Conservation (phyloP, 2,329 filamentous ascomycete species). For the Lasiodiplodia citricola region DNA sequence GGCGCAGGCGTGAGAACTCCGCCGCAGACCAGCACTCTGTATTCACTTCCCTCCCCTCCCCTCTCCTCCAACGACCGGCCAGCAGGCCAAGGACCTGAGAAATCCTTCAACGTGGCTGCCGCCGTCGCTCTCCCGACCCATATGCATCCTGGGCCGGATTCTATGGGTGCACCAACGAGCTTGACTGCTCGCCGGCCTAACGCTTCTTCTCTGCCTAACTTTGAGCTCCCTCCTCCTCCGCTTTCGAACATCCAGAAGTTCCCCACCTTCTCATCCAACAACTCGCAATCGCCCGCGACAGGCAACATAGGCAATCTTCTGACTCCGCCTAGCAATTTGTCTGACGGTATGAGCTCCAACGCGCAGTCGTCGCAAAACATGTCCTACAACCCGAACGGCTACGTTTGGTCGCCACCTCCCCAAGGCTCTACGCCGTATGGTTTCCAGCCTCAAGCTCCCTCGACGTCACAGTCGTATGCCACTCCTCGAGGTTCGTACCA, state of each 20-base stretch:
- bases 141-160: slow-evolving; percentile 67
- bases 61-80: slow-evolving; percentile 42
- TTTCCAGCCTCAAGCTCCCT: slow-evolving; percentile 46
- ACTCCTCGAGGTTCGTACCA: slow-evolving; percentile 54
- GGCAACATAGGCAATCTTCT: slow-evolving; percentile 61
- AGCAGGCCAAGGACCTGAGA: slow-evolving; percentile 46
- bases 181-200: slow-evolving; percentile 74
- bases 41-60: slow-evolving; percentile 48
- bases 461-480: slow-evolving; percentile 31
- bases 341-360: slow-evolving; percentile 62
- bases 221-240: slow-evolving; percentile 71
- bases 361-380: slow-evolving; percentile 64
- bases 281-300: slow-evolving; percentile 55
- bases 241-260: slow-evolving; percentile 54
- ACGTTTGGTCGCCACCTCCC: slow-evolving; percentile 63
- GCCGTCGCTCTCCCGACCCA: slow-evolving; percentile 64
- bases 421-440: slow-evolving; percentile 64
- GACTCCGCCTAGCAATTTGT: slow-evolving; percentile 65
- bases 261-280: slow-evolving; percentile 38
- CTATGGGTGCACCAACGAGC: slow-evolving; percentile 66
- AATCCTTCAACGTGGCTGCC: slow-evolving; percentile 66
- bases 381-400: slow-evolving; percentile 65
- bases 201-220: slow-evolving; percentile 70
- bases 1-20: slow-evolving; percentile 45
- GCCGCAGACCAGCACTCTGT: slow-evolving; percentile 45